Conservation (phyloP, 2,329 filamentous ascomycete species). For the Parasarocladium wereldwijsianum region DNA sequence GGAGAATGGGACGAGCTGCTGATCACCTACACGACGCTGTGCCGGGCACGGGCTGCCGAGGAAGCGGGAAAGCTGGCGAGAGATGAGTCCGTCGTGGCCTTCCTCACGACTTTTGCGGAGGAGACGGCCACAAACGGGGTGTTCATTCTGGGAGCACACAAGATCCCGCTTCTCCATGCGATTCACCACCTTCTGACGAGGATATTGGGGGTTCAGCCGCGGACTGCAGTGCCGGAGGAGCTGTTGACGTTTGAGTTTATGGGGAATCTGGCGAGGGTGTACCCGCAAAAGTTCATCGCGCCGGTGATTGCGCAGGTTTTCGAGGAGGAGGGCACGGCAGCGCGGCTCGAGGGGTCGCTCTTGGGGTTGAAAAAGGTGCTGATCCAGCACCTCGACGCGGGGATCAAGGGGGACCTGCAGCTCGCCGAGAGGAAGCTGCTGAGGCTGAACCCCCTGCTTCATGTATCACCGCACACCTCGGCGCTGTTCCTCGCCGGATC, state of each 20-base stretch:
- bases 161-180: constrained; percentile 39
- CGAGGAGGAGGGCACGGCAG: constrained; percentile 24
- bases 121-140: constrained; percentile 28
- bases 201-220: constrained; percentile 27
- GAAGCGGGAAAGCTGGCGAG: constrained; percentile 36
- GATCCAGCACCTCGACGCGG: constrained; percentile 47
- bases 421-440: constrained; percentile 39
- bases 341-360: constrained; percentile 36
- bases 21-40: constrained; percentile 59
- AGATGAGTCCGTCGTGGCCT: constrained; percentile 44
- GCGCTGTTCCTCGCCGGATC: constrained; percentile 65
- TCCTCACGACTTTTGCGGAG: constrained; percentile 54
- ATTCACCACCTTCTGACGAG: constrained; percentile 50
- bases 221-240: constrained; percentile 21
- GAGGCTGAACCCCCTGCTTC: constrained; percentile 47
- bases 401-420: constrained; percentile 38
- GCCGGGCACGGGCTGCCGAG: constrained; percentile 47
- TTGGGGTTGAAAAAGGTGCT: constrained; percentile 46
- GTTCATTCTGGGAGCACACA: constrained; percentile 20
- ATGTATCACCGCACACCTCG: constrained; percentile 41
- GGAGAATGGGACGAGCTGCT: constrained; percentile 67
- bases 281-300: constrained; percentile 46
- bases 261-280: constrained; percentile 50
- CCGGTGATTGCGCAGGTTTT: constrained; percentile 36
- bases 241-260: constrained; percentile 55